A percentile compares a stretch with the other conserved stretches of the same genome.
phyloP scores from a whole-genome alignment of 2,329 filamentous ascomycete genomes.

The Botryotinia calthae region DNA sequence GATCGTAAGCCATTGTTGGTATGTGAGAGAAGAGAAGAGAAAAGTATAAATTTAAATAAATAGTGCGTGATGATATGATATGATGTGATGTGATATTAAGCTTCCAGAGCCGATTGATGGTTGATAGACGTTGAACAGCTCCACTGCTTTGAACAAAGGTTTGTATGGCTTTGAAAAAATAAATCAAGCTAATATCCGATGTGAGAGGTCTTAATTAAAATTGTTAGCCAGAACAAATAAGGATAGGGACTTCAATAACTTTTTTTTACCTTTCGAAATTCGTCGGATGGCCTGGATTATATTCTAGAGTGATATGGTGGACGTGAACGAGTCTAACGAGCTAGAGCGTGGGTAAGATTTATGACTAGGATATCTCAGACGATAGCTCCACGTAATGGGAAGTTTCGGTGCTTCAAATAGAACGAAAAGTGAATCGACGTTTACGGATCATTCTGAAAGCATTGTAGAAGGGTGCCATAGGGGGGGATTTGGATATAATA shows the following conservation, averaged over 20 bases:
- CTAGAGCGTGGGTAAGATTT: slow-evolving; percentile 4
- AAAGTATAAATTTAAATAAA: slow-evolving; percentile 2
- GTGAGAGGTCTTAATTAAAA: slow-evolving; percentile 14
- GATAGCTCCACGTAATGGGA: slow-evolving; percentile 13
- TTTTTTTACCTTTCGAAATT: slow-evolving; percentile 9
- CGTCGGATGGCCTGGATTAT: neutral
- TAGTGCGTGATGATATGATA: neutral
- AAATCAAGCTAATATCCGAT: neutral
- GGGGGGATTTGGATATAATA: slow-evolving; percentile 5
- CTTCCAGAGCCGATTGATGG: slow-evolving; percentile 13
- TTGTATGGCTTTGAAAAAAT: neutral
- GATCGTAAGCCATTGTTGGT: slow-evolving; percentile 33
- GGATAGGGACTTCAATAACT: neutral
- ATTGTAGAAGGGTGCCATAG: slow-evolving; percentile 31
- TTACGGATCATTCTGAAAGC: slow-evolving; percentile 35
- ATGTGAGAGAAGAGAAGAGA: neutral
- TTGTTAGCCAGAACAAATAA: slow-evolving; percentile 17
- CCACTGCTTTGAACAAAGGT: neutral
- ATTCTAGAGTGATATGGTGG: neutral
- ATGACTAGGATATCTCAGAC: neutral
- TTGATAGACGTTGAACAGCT: neutral
- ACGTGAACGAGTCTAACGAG: neutral
- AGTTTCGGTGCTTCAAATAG: slow-evolving; percentile 31
- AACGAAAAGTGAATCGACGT: slow-evolving; percentile 37
- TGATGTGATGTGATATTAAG: slow-evolving; percentile 9